These are phyloP conservation scores for Tylopilus rubrobrunneus DNA, from an alignment of 768 basidiomycete genomes.

Conservation along the genomic window DNA sequence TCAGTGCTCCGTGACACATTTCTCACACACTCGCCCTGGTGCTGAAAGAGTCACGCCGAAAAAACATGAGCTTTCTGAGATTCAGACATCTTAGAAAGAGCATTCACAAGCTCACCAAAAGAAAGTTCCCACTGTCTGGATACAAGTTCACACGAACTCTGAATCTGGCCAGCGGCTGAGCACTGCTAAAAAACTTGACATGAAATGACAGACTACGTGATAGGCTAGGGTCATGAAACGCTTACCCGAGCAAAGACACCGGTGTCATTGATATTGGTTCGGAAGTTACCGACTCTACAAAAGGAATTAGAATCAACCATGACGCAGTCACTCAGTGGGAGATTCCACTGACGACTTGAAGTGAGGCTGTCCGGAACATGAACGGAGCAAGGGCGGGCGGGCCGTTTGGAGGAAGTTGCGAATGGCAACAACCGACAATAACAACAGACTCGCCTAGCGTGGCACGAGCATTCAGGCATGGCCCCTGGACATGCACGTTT, in stretches of 20 bases:
- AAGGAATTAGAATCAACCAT: neutral
- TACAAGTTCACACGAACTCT: neutral
- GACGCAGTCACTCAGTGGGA: neutral
- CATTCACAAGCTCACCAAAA: neutral
- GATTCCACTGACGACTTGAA: neutral
- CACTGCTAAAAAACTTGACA: neutral
- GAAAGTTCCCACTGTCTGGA: neutral
- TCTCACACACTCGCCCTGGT: conserved; percentile 1
- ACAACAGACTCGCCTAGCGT: neutral
- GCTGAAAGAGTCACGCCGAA: no score
- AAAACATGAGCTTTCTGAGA: no score
- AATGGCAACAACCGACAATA: neutral
- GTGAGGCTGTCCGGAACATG: conserved; percentile 11
- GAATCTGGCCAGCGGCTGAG: neutral
- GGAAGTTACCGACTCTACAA: neutral
- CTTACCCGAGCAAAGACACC: neutral
- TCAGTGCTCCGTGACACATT: neutral
- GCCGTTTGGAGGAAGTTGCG: neutral
- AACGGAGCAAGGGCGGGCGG: conserved; percentile 7
- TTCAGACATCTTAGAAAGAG: neutral
- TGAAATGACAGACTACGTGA: neutral
- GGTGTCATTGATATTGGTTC: neutral
- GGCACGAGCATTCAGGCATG: neutral
- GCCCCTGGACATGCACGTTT: neutral
- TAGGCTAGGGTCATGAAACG: no score